Conservation (phyloP, 2,329 filamentous ascomycete genomes). For the Leptographium galeiforme region DNA sequence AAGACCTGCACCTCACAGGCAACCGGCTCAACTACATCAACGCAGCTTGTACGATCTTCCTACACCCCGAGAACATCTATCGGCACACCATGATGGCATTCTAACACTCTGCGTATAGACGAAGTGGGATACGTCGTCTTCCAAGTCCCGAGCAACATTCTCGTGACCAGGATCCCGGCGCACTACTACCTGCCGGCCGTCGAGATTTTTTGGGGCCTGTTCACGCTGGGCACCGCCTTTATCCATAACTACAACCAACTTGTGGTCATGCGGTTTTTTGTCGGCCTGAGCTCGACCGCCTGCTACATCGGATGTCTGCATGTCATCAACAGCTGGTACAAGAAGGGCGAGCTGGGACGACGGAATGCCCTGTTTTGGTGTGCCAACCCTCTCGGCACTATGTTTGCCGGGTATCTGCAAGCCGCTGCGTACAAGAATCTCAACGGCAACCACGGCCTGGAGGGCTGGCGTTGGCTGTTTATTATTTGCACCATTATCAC, state of each 20-base stretch:
- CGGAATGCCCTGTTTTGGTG: constrained; percentile 48
- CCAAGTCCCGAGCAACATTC: constrained; percentile 28
- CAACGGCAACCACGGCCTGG: constrained; percentile 32
- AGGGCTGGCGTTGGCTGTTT: constrained; percentile 40
- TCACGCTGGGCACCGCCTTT: constrained; percentile 2
- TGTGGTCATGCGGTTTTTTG: constrained; percentile 36
- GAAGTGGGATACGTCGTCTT: constrained; percentile 25
- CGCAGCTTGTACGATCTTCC: constrained; percentile 4
- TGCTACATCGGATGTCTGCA: constrained; percentile 39
- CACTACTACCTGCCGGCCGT: constrained; percentile 3
- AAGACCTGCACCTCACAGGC: constrained; percentile 27
- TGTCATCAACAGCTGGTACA: constrained; percentile 40
- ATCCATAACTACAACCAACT: constrained; percentile 12
- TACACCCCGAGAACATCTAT: background rate
- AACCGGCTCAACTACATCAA: constrained; percentile 29
- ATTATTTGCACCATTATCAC: constrained; percentile 44
- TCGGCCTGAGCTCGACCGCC: constrained; percentile 38
- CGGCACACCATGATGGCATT: background rate
- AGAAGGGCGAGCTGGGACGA: constrained; percentile 44
- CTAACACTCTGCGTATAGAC: constrained; percentile 12
- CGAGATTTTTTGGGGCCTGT: constrained; percentile 5
- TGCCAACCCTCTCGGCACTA: constrained; percentile 25
- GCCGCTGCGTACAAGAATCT: constrained; percentile 39
- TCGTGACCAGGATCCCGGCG: constrained; percentile 17
- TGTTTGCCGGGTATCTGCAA: constrained; percentile 27